phyloP scores from a whole-genome alignment of 2,329 filamentous ascomycete species.

The Rutstroemia sydowiana region DNA sequence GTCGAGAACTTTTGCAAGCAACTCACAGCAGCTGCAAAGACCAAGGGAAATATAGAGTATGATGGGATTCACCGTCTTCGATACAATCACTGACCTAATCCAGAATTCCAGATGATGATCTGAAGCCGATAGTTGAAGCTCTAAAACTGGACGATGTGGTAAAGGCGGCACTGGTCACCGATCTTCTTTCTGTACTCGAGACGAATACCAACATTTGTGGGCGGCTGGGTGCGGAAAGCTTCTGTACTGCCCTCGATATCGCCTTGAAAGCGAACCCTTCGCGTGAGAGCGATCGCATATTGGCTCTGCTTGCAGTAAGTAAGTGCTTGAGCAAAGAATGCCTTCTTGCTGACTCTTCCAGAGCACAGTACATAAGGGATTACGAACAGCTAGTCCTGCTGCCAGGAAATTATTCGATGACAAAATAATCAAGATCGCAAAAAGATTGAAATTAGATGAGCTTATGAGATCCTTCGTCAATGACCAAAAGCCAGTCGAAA shows the following conservation, averaged over 20 bases:
- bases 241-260: constrained; percentile 16
- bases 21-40: background rate
- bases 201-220: constrained; percentile 17
- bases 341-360: constrained; percentile 6
- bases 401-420: background rate
- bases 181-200: constrained; percentile 15
- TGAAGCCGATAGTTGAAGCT: constrained; percentile 1
- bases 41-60: background rate
- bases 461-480: constrained; percentile 19
- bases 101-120: background rate
- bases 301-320: constrained; percentile 26
- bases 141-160: background rate
- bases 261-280: constrained; percentile 18
- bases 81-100: background rate
- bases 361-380: constrained; percentile 15
- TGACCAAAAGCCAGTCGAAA: constrained; percentile 4
- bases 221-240: constrained; percentile 15
- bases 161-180: background rate
- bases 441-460: background rate
- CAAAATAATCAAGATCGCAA: background rate
- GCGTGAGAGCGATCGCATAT: constrained; percentile 18
- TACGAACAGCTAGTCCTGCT: background rate
- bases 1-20: background rate
- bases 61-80: background rate
- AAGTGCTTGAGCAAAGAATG: background rate